These are phyloP conservation scores for Sordaria brevicollis DNA, from an alignment of 495 filamentous ascomycete species.

Conservation along the genomic window DNA sequence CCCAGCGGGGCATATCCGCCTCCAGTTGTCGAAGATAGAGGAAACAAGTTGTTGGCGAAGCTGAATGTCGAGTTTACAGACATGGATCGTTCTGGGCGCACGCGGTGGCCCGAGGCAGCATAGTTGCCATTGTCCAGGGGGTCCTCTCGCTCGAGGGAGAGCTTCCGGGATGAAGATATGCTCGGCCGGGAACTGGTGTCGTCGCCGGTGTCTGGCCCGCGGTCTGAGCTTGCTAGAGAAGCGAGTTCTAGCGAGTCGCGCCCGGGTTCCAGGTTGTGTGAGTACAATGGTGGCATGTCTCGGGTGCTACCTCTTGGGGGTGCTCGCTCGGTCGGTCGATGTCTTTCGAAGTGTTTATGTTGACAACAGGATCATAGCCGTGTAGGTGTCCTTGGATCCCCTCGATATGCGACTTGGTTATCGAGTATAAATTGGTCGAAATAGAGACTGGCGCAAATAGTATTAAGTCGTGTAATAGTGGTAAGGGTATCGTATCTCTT, in stretches of 20 bases:
- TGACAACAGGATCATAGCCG: background rate
- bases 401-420: background rate
- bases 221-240: constrained; percentile 77
- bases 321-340: background rate
- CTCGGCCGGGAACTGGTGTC: constrained; percentile 65
- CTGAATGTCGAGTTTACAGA: constrained; percentile 90
- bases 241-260: constrained; percentile 96
- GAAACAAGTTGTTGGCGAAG: constrained; percentile 82
- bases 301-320: background rate
- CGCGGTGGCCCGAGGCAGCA: constrained; percentile 28
- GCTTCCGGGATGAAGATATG: constrained; percentile 79
- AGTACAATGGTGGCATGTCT: constrained; percentile 35
- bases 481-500: background rate
- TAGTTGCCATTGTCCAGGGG: constrained; percentile 55
- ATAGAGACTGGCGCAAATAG: background rate
- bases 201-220: constrained; percentile 46
- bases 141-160: constrained; percentile 81
- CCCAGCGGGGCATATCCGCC: constrained; percentile 71
- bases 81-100: constrained; percentile 58
- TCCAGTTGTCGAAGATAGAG: constrained; percentile 72
- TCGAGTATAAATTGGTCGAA: background rate
- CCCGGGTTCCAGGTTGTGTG: constrained; percentile 36
- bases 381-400: background rate
- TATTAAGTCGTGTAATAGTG: background rate
- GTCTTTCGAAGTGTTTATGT: background rate